Evolutionary conservation across 1,139 yeast species (phyloP).

Genomic region (Wickerhamiella pararugosa): DNA sequence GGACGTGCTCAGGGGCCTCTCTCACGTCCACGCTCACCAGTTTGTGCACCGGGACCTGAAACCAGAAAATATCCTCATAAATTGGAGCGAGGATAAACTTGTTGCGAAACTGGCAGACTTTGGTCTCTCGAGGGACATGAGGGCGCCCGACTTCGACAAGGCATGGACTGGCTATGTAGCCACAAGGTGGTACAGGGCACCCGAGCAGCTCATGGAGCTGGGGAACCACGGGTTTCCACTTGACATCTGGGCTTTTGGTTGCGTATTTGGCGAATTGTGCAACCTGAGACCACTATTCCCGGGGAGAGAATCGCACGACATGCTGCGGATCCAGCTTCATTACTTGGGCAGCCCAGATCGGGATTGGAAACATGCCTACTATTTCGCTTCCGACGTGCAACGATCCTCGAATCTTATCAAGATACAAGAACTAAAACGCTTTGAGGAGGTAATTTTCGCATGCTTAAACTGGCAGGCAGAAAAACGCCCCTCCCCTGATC

Average conservation of each 20-base stretch:
- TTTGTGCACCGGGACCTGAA: conserved; percentile 86
- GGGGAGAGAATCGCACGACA: conserved; percentile 67
- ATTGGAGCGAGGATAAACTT: conserved; percentile 29
- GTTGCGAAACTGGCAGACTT: conserved; percentile 79
- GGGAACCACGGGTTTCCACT: conserved; percentile 56
- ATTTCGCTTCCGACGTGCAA: no score
- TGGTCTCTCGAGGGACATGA: conserved; percentile 63
- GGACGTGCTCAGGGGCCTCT: conserved; percentile 60
- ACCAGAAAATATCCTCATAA: conserved; percentile 81
- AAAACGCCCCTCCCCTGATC: conserved; percentile 45
- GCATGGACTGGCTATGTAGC: conserved; percentile 63
- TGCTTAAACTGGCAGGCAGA: conserved; percentile 41
- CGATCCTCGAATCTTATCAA: background rate
- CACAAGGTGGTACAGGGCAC: conserved; percentile 93
- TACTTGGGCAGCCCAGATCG: conserved; percentile 38
- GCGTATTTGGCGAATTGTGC: conserved; percentile 69
- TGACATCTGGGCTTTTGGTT: conserved; percentile 92
- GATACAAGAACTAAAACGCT: conserved; percentile 6
- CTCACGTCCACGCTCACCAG: conserved; percentile 60
- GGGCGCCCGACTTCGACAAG: conserved; percentile 35
- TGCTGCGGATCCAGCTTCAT: conserved; percentile 48
- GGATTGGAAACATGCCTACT: no score
- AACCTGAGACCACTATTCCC: conserved; percentile 70
- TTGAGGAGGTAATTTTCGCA: conserved; percentile 12
- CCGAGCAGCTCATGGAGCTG: conserved; percentile 67